Conservation (phyloP, 768 basidiomycete species). For the Lyophyllum decastes region DNA sequence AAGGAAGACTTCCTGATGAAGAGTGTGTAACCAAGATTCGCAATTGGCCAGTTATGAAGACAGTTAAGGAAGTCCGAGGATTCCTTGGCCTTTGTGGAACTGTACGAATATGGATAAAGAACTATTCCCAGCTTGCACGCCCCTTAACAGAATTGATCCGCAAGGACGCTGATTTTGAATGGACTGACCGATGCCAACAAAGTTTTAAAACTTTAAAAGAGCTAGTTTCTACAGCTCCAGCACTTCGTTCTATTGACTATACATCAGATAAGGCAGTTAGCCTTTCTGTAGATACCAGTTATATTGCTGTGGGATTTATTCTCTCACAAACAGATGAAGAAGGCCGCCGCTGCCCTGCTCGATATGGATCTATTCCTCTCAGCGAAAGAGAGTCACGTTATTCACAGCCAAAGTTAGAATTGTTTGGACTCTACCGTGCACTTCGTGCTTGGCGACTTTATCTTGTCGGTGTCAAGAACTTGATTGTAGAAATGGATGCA, state of each 20-base stretch:
- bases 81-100: too few species aligned
- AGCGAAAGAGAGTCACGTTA: conserved; percentile 21
- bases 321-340: conserved; percentile 10
- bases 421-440: conserved; percentile 26
- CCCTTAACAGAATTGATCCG: conserved; percentile 7
- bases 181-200: conserved; percentile 17
- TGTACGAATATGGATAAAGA: background rate
- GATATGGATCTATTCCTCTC: background rate
- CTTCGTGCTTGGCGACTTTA: conserved; percentile 12
- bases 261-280: conserved; percentile 19
- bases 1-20: conserved; percentile 29
- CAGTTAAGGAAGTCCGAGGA: conserved; percentile 23
- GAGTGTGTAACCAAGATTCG: conserved; percentile 23
- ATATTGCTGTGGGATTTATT: conserved; percentile 2
- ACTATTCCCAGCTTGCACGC: background rate
- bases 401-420: conserved; percentile 27
- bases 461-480: conserved; percentile 26
- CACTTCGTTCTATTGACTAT: conserved; percentile 29
- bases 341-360: background rate
- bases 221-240: background rate
- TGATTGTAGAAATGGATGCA: conserved; percentile 23
- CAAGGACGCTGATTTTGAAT: conserved; percentile 22
- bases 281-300: conserved; percentile 29
- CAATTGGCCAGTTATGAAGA: conserved; percentile 24
- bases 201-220: conserved; percentile 17